Evolutionary conservation across 768 basidiomycete genomes (phyloP).

Genomic region (Symmetrospora coprosmae): DNA sequence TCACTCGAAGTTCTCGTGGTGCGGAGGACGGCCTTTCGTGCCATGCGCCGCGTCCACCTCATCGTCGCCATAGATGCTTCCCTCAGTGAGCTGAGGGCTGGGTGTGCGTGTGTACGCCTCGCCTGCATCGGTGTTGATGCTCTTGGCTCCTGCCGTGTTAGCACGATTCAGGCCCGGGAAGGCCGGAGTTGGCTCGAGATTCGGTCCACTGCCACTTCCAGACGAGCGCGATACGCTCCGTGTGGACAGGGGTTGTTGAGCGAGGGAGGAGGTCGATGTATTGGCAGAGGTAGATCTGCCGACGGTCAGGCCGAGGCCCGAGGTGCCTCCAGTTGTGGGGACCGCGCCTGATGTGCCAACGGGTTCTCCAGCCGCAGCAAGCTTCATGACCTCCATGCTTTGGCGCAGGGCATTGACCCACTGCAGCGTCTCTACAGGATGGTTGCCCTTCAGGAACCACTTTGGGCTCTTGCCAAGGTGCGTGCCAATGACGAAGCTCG

Average conservation of each 20-base stretch:
- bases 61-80: conserved; percentile 3
- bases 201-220: not conserved
- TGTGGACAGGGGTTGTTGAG: no score
- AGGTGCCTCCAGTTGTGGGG: no score
- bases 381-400: conserved; percentile 49
- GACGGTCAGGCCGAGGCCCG: no score
- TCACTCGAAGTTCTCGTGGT: conserved; percentile 21
- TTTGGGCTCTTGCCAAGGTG: conserved; percentile 32
- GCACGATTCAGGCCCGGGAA: conserved; percentile 6
- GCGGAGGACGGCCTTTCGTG: conserved; percentile 13
- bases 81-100: conserved; percentile 11
- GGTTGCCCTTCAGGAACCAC: conserved; percentile 35
- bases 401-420: conserved; percentile 66
- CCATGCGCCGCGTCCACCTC: not conserved
- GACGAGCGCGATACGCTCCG: not conserved
- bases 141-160: not conserved
- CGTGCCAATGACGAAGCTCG: conserved; percentile 69
- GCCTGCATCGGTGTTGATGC: not conserved
- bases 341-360: no score
- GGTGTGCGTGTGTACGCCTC: not conserved
- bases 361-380: no score
- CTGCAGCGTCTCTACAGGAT: conserved; percentile 73
- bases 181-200: not conserved
- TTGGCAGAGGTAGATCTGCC: not conserved
- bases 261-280: not conserved